A percentile compares a stretch with the other conserved stretches of the same genome.
These are phyloP conservation scores for Fragilaria crotonensis DNA, from an alignment of 108 stramenopile species.

Conservation along the genomic window DNA sequence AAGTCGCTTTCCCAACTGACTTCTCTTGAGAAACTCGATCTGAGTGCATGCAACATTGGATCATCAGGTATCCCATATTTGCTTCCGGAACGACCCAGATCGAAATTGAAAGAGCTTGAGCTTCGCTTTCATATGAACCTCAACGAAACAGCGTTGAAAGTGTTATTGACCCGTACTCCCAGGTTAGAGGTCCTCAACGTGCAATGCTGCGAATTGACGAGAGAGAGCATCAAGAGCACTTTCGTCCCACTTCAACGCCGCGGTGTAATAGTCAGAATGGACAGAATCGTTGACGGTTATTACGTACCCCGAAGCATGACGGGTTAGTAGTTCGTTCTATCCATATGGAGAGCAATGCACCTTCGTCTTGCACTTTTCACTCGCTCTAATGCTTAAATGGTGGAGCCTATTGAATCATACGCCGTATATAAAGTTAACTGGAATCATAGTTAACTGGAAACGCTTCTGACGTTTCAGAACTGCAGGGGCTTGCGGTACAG, in stretches of 20 bases:
- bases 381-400: too few relatives aligned
- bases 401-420: too few relatives aligned
- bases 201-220: not conserved
- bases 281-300: too few relatives aligned
- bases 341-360: too few relatives aligned
- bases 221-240: not conserved
- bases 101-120: not conserved
- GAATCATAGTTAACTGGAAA: too few relatives aligned
- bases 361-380: too few relatives aligned
- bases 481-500: too few relatives aligned
- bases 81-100: not conserved
- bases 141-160: not conserved
- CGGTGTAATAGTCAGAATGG: not conserved
- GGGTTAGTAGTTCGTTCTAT: too few relatives aligned
- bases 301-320: too few relatives aligned
- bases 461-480: too few relatives aligned
- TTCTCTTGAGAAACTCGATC: not conserved
- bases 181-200: constrained; percentile 1
- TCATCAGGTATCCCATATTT: not conserved
- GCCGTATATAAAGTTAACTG: too few relatives aligned
- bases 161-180: not conserved
- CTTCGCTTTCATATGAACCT: not conserved
- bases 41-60: constrained; percentile 1
- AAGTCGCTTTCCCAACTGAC: not conserved
- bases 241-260: not conserved